These are phyloP conservation scores for Candida germanica DNA, from an alignment of 805 yeast genomes.

Conservation along the genomic window DNA sequence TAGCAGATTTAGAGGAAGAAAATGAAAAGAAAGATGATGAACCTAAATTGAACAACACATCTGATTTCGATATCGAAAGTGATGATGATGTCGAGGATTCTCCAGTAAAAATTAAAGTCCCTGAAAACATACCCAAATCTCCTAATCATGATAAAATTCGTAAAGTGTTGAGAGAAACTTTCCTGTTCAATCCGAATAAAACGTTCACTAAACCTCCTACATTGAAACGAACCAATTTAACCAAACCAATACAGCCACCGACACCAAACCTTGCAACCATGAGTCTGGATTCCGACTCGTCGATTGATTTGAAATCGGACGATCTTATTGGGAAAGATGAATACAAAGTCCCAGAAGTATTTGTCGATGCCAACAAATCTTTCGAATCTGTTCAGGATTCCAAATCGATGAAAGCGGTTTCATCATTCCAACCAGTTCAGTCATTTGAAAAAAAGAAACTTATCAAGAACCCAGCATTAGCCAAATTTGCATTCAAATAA, in stretches of 20 bases:
- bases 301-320: constrained; percentile 4
- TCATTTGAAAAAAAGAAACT: background rate
- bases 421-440: background rate
- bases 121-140: background rate
- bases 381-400: background rate
- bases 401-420: background rate
- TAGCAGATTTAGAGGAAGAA: constrained; percentile 17
- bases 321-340: too few species aligned
- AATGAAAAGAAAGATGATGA: constrained; percentile 7
- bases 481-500: constrained; percentile 15
- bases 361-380: background rate
- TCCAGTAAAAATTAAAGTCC: constrained; percentile 24
- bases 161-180: constrained; percentile 19
- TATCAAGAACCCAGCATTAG: constrained; percentile 9
- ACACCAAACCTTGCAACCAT: background rate
- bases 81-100: constrained; percentile 42
- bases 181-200: constrained; percentile 17
- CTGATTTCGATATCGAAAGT: constrained; percentile 22
- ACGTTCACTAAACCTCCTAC: background rate
- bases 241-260: background rate
- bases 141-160: constrained; percentile 2
- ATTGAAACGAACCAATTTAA: background rate
- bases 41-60: constrained; percentile 3
- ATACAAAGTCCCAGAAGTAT: too few species aligned
- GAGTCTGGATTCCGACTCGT: constrained; percentile 2